Evolutionary conservation across 2,329 filamentous ascomycete genomes (phyloP), one percentile per base, ranked within the genome.

Genomic region (Neonectria magnoliae): DNA sequence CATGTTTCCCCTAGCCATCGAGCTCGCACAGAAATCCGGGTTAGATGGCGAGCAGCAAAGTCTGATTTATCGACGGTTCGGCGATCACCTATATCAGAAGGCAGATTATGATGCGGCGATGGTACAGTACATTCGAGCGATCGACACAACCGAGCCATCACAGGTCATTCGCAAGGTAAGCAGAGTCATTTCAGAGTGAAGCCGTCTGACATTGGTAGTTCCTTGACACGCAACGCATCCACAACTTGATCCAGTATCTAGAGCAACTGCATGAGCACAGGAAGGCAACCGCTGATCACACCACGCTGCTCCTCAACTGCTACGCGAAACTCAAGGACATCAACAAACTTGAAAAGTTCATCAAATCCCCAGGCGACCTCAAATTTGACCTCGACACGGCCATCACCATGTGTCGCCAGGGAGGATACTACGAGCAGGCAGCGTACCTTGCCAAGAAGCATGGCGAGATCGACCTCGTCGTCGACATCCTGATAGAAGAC

Each of bases 301-400:
- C 96, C 0, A 99, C 96, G 0, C 82, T 99, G 11, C 84, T 99
- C 1, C 82, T 99, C 47, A 99, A 99, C 77, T 99, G 96, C 80
- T 99, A 99, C 76, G 96, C 96, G 0, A 99, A 99, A 76, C 83
- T 98, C 16, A 99, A 99, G 78, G 96, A 99, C 76, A 95, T 97
- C 5, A 92, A 94, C 61, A 99, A 99, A 80, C 85, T 99, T 7
- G 95, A 99, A 75, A 91, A 92, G 25, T 99, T 99, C 71, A 99
- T 99, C 80, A 97, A 97, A 76, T 94, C 94, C 29, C 94, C 95
- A 0, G 94, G 93, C 2, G 94, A 98, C 72, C 86, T 98, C 45
- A 98, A 97, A 74, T 99, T 99, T 74, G 96, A 99, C 77, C 85
- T 98, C 3, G 96, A 99, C 71, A 99, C 96, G 1, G 96, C 96